Evolutionary conservation across 495 filamentous ascomycete species (phyloP).

Genomic region (Neurospora sp.): DNA sequence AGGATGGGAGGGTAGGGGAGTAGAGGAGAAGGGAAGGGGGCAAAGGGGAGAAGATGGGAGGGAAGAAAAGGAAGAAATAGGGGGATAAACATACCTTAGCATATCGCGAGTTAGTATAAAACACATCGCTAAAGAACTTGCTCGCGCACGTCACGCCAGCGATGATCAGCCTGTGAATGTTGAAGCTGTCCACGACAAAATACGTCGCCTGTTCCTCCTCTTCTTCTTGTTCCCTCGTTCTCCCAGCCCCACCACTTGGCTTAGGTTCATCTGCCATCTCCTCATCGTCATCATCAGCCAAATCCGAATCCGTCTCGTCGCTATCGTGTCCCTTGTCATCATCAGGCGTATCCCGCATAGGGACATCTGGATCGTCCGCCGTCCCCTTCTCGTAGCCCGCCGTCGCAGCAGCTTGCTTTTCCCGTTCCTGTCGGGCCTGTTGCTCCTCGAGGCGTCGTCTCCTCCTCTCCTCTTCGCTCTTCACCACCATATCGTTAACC

Average conservation of each 20-base stretch:
- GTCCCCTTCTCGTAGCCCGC: not conserved
- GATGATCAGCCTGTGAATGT: constrained; percentile 96
- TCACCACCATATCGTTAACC: constrained; percentile 58
- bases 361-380: constrained; percentile 18
- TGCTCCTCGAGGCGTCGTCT: constrained; percentile 11
- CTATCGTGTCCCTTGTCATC: constrained; percentile 15
- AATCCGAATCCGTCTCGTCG: constrained; percentile 31
- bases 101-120: constrained; percentile 98
- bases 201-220: constrained; percentile 39
- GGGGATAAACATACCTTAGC: constrained; percentile 64
- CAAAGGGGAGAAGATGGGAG: not conserved
- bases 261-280: not conserved
- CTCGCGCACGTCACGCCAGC: constrained; percentile 96
- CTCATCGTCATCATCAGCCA: constrained; percentile 29
- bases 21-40: not conserved
- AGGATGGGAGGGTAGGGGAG: not conserved
- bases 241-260: not conserved
- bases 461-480: constrained; percentile 31
- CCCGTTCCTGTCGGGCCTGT: constrained; percentile 4
- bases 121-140: constrained; percentile 99
- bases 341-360: constrained; percentile 24
- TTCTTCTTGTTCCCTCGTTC: constrained; percentile 4
- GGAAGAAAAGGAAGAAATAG: not conserved
- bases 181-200: constrained; percentile 98
- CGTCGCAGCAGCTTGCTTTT: not conserved